A percentile compares a stretch with the other conserved stretches of the same genome.
phyloP scores from a whole-genome alignment of 768 basidiomycete genomes.

The Leccinum imitatum region DNA sequence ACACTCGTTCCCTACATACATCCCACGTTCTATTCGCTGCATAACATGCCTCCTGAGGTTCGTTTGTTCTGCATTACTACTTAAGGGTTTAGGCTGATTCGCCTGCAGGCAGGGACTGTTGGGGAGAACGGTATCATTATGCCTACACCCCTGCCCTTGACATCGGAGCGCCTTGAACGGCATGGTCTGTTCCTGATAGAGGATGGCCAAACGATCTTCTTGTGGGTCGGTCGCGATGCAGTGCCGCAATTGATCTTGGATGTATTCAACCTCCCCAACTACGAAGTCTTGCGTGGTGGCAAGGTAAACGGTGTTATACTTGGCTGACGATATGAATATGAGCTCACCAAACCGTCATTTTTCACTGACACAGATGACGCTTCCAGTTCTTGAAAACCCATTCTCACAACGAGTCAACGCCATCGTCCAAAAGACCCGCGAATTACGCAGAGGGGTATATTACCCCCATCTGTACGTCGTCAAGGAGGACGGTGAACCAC shows the following conservation, averaged over 20 bases:
- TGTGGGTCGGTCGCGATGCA: conserved; percentile 97
- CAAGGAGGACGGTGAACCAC: conserved; percentile 97
- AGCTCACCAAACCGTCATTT: neutral
- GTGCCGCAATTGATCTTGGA: conserved; percentile 94
- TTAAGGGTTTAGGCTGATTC: conserved; percentile 3
- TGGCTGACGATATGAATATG: neutral
- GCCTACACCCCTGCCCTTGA: conserved; percentile 85
- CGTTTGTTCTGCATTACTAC: conserved; percentile 13
- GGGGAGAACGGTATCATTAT: conserved; percentile 87
- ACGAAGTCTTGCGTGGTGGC: conserved; percentile 88
- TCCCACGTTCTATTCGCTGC: conserved; percentile 92
- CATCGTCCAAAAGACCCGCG: conserved; percentile 90
- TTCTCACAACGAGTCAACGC: conserved; percentile 97
- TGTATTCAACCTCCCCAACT: conserved; percentile 87
- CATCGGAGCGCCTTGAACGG: conserved; percentile 92
- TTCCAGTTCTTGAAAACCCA: conserved; percentile 88
- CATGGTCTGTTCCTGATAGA: conserved; percentile 97
- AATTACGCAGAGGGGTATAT: conserved; percentile 90
- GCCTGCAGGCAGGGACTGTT: conserved; percentile 79
- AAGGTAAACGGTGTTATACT: conserved; percentile 54
- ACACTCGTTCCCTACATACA: conserved; percentile 91
- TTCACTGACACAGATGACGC: conserved; percentile 57
- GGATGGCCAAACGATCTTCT: conserved; percentile 96
- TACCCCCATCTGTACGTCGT: conserved; percentile 94
- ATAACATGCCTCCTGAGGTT: conserved; percentile 94